Conservation (phyloP, 2,329 filamentous ascomycete species). For the Sclerotinia trifoliorum region DNA sequence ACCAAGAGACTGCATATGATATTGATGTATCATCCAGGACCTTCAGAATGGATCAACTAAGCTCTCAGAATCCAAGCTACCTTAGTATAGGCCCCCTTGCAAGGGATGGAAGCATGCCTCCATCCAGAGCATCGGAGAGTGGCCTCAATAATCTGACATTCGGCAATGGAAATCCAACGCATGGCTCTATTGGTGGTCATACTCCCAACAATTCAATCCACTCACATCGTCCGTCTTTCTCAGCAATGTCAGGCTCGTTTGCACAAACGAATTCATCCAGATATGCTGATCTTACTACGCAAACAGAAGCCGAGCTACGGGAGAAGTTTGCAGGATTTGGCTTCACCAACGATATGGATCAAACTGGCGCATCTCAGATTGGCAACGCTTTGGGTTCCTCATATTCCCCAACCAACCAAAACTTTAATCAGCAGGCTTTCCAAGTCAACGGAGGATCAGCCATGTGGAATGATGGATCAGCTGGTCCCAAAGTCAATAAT, state of each 20-base stretch:
- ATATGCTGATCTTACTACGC: constrained; percentile 30
- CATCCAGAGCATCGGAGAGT: constrained; percentile 54
- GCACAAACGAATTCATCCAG: constrained; percentile 46
- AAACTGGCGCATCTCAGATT: constrained; percentile 28
- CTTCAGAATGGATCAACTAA: constrained; percentile 32
- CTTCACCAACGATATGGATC: constrained; percentile 34
- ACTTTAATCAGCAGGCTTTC: constrained; percentile 32
- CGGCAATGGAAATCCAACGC: constrained; percentile 29
- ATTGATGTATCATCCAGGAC: constrained; percentile 31
- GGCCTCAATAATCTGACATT: constrained; percentile 38
- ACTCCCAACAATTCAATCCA: constrained; percentile 48
- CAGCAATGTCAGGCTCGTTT: constrained; percentile 49
- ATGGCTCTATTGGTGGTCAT: constrained; percentile 41
- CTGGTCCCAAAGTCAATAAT: constrained; percentile 32
- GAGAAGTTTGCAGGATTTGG: constrained; percentile 36
- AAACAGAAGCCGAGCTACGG: constrained; percentile 34
- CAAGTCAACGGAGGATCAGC: constrained; percentile 30
- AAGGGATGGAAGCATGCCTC: constrained; percentile 55
- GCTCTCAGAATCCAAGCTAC: constrained; percentile 46
- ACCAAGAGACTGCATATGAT: constrained; percentile 31
- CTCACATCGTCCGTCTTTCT: constrained; percentile 47
- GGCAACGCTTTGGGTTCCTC: constrained; percentile 27
- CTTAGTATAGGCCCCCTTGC: constrained; percentile 48
- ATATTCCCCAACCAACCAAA: constrained; percentile 35
- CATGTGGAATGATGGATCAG: constrained; percentile 35